These are phyloP conservation scores for Naumovozyma baii DNA, from an alignment of 805 yeast species.

Conservation along the genomic window DNA sequence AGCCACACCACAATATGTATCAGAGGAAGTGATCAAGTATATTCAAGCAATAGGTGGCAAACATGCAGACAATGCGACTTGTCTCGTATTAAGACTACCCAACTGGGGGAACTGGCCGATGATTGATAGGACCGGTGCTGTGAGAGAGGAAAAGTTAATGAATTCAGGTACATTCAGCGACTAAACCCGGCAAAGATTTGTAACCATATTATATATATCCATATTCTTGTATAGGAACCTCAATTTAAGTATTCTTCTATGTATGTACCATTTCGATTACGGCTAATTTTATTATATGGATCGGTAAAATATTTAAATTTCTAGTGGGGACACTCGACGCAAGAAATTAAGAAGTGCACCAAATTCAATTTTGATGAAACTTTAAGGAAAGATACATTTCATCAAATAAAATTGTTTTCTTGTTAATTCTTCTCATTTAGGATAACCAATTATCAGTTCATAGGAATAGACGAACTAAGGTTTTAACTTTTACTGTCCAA, in stretches of 20 bases:
- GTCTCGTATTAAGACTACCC: slow-evolving; percentile 62
- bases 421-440: too few relatives aligned
- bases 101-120: slow-evolving; percentile 96
- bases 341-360: too few relatives aligned
- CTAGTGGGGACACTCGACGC: too few relatives aligned
- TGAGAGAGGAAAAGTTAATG: slow-evolving; percentile 58
- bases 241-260: background rate
- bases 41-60: slow-evolving; percentile 75
- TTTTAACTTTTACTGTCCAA: too few relatives aligned
- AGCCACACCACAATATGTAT: slow-evolving; percentile 79
- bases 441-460: too few relatives aligned
- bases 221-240: background rate
- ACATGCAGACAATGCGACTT: slow-evolving; percentile 86
- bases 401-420: too few relatives aligned
- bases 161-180: background rate
- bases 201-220: background rate
- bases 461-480: too few relatives aligned
- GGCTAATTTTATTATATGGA: too few relatives aligned
- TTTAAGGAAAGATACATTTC: too few relatives aligned
- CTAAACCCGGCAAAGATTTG: background rate
- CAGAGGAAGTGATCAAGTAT: slow-evolving; percentile 75
- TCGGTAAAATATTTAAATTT: too few relatives aligned
- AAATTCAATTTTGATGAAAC: too few relatives aligned
- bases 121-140: slow-evolving; percentile 70
- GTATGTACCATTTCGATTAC: too few relatives aligned